Percentiles rank a stretch among this genome's conserved stretches.
Conservation (phyloP, 805 yeast genomes). For the Phaffomyces opuntiae region DNA sequence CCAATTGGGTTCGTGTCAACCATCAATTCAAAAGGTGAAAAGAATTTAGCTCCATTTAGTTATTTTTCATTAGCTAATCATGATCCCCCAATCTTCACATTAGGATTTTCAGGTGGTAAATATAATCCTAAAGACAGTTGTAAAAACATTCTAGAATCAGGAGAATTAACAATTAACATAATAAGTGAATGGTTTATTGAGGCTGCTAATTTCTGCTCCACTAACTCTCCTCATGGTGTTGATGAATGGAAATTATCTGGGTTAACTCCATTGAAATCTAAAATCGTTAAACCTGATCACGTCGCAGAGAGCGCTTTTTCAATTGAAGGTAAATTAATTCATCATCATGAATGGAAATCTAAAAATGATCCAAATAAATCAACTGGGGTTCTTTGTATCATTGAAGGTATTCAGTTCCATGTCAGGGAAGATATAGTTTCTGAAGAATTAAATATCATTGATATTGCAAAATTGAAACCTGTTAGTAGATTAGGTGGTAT, state of each 20-base stretch:
- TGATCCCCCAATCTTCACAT: slow-evolving; percentile 53
- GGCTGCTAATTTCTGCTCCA: slow-evolving; percentile 49
- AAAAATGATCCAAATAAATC: slow-evolving; percentile 26
- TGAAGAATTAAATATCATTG: slow-evolving; percentile 32
- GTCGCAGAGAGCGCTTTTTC: slow-evolving; percentile 59
- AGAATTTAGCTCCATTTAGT: slow-evolving; percentile 57
- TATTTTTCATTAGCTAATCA: slow-evolving; percentile 39
- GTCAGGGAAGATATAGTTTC: slow-evolving; percentile 47
- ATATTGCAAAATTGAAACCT: slow-evolving; percentile 43
- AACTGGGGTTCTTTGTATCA: slow-evolving; percentile 35
- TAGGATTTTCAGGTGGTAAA: slow-evolving; percentile 41
- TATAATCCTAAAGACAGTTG: slow-evolving; percentile 44
- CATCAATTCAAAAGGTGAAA: slow-evolving; percentile 32
- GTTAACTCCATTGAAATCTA: slow-evolving; percentile 39
- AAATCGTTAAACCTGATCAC: slow-evolving; percentile 43
- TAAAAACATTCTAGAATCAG: slow-evolving; percentile 40
- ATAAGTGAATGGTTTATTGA: slow-evolving; percentile 59
- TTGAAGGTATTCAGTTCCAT: slow-evolving; percentile 55
- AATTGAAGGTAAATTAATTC: slow-evolving; percentile 45
- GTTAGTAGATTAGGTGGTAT: slow-evolving; percentile 49
- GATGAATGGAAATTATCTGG: slow-evolving; percentile 55
- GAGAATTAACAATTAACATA: slow-evolving; percentile 49
- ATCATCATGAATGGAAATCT: slow-evolving; percentile 38
- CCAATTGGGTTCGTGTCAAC: slow-evolving; percentile 57
- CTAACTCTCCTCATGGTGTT: slow-evolving; percentile 39